These are phyloP conservation scores for Ceratocystis harringtonii DNA, from an alignment of 2,329 filamentous ascomycete genomes.

Conservation along the genomic window DNA sequence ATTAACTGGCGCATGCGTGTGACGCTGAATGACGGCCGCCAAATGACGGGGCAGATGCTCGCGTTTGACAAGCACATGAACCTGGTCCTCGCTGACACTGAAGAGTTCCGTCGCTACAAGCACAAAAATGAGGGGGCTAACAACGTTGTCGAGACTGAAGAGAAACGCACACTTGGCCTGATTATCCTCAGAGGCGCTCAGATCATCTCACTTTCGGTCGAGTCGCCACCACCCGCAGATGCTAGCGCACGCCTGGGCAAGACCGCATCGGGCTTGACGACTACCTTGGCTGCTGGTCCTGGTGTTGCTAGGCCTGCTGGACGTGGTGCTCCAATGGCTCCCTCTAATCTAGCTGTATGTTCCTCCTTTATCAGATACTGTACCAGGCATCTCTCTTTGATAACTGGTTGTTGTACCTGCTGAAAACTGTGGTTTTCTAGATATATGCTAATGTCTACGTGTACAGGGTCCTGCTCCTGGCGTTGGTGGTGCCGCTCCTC, in stretches of 20 bases:
- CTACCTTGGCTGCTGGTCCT: conserved; percentile 64
- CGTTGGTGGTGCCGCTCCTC: conserved; percentile 58
- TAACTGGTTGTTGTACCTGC: no score
- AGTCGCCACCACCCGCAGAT: conserved; percentile 88
- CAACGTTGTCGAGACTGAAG: conserved; percentile 72
- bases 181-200: conserved; percentile 90
- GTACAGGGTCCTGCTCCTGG: conserved; percentile 63
- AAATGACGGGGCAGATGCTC: conserved; percentile 96
- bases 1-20: conserved; percentile 99
- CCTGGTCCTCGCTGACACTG: conserved; percentile 92
- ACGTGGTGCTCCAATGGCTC: conserved; percentile 53
- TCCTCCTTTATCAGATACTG: background rate
- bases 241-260: conserved; percentile 79
- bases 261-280: conserved; percentile 49
- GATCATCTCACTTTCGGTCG: conserved; percentile 87
- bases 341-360: conserved; percentile 59
- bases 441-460: background rate
- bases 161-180: conserved; percentile 92
- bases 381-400: background rate
- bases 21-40: conserved; percentile 83
- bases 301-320: conserved; percentile 86
- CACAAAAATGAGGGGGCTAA: conserved; percentile 56
- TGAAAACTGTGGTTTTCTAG: background rate
- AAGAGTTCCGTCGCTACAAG: conserved; percentile 90
- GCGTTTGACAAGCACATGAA: conserved; percentile 99